Conservation (phyloP, 2,329 filamentous ascomycete species). For the Furcasterigmium sp. region DNA sequence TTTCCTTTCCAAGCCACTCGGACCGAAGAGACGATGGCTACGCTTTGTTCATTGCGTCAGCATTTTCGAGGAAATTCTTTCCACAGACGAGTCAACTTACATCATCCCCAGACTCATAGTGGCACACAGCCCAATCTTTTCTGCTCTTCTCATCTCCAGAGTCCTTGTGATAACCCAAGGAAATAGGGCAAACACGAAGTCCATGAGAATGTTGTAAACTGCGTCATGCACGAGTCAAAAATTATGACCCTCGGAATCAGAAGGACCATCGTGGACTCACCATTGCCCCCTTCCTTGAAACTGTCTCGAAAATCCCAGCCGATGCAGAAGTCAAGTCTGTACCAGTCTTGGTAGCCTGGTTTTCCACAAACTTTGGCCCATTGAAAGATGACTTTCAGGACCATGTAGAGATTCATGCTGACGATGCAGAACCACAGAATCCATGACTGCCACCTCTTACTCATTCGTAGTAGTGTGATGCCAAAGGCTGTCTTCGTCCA, state of each 20-base stretch:
- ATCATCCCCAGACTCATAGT: constrained; percentile 47
- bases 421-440: constrained; percentile 44
- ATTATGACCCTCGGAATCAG: neutral
- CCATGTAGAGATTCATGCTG: constrained; percentile 41
- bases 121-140: constrained; percentile 43
- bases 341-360: constrained; percentile 37
- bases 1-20: constrained; percentile 43
- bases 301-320: constrained; percentile 27
- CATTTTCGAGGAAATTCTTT: constrained; percentile 1
- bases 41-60: constrained; percentile 15
- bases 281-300: constrained; percentile 46
- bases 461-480: constrained; percentile 32
- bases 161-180: constrained; percentile 44
- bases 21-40: constrained; percentile 42
- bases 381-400: constrained; percentile 41
- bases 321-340: constrained; percentile 40
- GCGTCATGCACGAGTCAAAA: neutral
- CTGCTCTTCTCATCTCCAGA: constrained; percentile 39
- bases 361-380: constrained; percentile 42
- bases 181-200: constrained; percentile 43
- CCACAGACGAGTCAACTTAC: constrained; percentile 17
- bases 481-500: constrained; percentile 31
- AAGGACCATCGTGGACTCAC: no score
- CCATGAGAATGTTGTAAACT: constrained; percentile 51
- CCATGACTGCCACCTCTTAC: constrained; percentile 34